Base-by-base conservation (phyloP, 768 basidiomycete species). In the Pleurotus tuber-regium region DNA sequence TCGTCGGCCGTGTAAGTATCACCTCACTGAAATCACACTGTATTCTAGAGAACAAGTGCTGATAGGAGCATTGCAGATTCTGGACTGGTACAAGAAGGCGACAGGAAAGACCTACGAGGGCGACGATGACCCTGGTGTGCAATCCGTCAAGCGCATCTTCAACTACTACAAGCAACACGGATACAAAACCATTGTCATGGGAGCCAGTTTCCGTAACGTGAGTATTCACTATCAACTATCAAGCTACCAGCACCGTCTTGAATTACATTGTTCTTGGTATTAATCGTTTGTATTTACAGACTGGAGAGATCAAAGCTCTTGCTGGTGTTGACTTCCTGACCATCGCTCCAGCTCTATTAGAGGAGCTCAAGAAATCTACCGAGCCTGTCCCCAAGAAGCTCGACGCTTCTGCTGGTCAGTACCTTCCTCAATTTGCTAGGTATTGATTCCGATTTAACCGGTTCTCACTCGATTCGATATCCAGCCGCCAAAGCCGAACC, bases 151-250 rank as follows among this genome's bases (percentile, higher is more conserved):
- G 78, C 89, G 81, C 73, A 99, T 99, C 77, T 99, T 87, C 85
- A 91, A 96, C 79, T 98, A 94, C 73, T 99, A 99, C 84, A 98
- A 98, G 82, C 94, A 97, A 68, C 83, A 98, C 74, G 80, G 82
- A 54, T 98, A 99, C 83, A 92, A 94, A 64, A 99, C 97, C 61
- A 98, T 99, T 72, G 96, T 98, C 70, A 98, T 98, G 97, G 97
- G 96, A 66, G 97, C 97, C 54, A 96, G 93, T 26, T 98, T 99
- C 94, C 90, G 97, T 67, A 98, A 98, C 78, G 87, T 94, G 60
- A 52, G 88, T 75, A 14, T 23, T 21, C 31, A 4, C 44, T 30
- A 5, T 30, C 16, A 12, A 47, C 2, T 14, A 29, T n/a, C n/a
- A n/a, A n/a, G n/a, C 31, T n/a, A 33, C n/a, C n/a, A 33, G 16